Evolutionary conservation across 1,284 basidiomycete genomes (phyloP).

Genomic region (Xanthoconium separans): DNA sequence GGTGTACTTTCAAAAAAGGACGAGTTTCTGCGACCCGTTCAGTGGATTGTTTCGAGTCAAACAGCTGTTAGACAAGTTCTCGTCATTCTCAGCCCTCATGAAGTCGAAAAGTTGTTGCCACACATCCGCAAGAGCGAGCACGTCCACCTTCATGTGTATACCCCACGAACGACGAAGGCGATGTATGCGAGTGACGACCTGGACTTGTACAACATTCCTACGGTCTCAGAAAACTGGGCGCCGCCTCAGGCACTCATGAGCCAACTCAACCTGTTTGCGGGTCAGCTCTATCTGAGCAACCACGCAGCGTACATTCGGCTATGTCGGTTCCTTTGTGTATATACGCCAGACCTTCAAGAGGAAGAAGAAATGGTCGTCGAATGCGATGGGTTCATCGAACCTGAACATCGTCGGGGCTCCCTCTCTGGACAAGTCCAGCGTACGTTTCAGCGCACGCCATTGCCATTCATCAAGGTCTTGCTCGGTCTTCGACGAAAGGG

Average conservation of each 20-base stretch:
- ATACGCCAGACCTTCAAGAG: slow-evolving; percentile 15
- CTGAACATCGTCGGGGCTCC: background rate
- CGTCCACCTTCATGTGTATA: slow-evolving; percentile 43
- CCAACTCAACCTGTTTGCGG: slow-evolving; percentile 37
- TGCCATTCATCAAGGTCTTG: background rate
- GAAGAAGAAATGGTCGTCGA: slow-evolving; percentile 11
- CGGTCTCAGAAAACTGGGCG: slow-evolving; percentile 2
- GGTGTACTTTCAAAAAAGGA: background rate
- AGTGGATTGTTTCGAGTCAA: slow-evolving; percentile 39
- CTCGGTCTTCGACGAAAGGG: background rate
- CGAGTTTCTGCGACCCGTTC: slow-evolving; percentile 40
- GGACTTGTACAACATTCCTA: slow-evolving; percentile 34
- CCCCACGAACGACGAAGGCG: slow-evolving; percentile 34
- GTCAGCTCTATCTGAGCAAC: slow-evolving; percentile 22
- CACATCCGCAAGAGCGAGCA: slow-evolving; percentile 32
- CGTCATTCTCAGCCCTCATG: slow-evolving; percentile 44
- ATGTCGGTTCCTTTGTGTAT: slow-evolving; percentile 39
- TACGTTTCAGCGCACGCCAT: background rate
- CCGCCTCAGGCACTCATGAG: background rate
- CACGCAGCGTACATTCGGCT: slow-evolving; percentile 33
- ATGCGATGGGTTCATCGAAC: slow-evolving; percentile 19
- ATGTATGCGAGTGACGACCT: slow-evolving; percentile 42
- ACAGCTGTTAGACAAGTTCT: slow-evolving; percentile 11
- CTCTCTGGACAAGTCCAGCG: background rate
- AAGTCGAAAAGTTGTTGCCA: slow-evolving; percentile 40